Percentiles rank a stretch among this genome's conserved stretches.
Conservation (phyloP, 495 filamentous ascomycete genomes). For the Tuber magnatum region DNA sequence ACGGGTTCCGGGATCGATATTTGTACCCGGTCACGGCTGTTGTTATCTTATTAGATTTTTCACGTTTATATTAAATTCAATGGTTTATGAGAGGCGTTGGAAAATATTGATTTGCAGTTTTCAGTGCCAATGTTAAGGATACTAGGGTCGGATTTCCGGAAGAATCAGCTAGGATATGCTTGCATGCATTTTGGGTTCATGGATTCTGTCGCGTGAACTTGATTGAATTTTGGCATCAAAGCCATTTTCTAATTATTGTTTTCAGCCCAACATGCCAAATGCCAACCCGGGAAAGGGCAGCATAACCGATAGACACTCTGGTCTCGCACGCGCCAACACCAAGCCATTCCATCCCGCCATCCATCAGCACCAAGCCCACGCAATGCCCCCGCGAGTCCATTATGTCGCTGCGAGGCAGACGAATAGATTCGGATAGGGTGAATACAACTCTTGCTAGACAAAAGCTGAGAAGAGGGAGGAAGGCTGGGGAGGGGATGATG, state of each 20-base stretch:
- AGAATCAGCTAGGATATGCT: neutral
- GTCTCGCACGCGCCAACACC: neutral
- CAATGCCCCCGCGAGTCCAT: neutral
- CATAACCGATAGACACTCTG: neutral
- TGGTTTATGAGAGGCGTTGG: neutral
- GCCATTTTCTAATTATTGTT: neutral
- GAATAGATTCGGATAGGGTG: conserved; percentile 17
- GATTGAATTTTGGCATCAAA: neutral
- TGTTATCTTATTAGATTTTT: neutral
- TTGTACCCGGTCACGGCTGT: neutral
- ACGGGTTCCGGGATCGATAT: neutral
- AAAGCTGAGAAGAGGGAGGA: neutral
- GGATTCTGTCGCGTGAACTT: neutral
- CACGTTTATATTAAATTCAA: neutral
- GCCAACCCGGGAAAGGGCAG: neutral
- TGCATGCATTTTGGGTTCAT: neutral
- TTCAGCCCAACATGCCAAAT: neutral
- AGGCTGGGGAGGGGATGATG: conserved; percentile 3
- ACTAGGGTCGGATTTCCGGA: neutral
- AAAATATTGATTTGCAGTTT: neutral
- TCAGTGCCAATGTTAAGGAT: no score
- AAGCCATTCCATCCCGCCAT: neutral
- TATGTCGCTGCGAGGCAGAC: neutral
- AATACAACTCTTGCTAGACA: conserved; percentile 1
- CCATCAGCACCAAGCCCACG: neutral